Evolutionary conservation across 2,329 filamentous ascomycete genomes (phyloP).

Genomic region (Trichoderma hamatum): DNA sequence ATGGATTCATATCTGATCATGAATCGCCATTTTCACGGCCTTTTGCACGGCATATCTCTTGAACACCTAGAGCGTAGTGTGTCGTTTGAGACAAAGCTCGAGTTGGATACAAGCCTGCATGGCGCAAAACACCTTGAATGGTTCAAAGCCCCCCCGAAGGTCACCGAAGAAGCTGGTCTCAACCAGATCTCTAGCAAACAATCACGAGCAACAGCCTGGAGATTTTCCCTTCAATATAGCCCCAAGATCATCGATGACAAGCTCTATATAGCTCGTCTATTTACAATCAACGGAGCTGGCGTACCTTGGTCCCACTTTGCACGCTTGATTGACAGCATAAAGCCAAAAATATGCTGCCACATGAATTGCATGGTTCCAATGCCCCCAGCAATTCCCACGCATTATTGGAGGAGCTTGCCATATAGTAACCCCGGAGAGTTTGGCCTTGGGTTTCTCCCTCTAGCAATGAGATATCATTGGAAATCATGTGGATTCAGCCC

Average conservation of each 20-base stretch:
- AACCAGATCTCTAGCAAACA: no score
- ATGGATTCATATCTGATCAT: slow-evolving; percentile 1
- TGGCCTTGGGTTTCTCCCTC: background rate
- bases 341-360: background rate
- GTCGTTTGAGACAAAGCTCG: background rate
- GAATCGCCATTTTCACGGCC: background rate
- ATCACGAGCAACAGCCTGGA: background rate
- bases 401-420: background rate
- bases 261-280: background rate
- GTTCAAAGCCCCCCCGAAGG: no score
- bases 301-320: background rate
- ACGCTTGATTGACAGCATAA: background rate
- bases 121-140: no score
- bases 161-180: no score
- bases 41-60: background rate
- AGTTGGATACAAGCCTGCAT: background rate
- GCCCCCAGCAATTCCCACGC: no score
- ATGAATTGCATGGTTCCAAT: background rate
- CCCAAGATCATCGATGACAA: background rate
- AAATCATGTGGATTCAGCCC: background rate
- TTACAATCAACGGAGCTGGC: background rate
- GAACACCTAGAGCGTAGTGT: background rate
- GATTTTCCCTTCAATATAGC: background rate
- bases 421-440: background rate
- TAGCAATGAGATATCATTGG: background rate